These are phyloP conservation scores for Penicillium sp. DNA, from an alignment of 2,329 filamentous ascomycete species.

Conservation along the genomic window DNA sequence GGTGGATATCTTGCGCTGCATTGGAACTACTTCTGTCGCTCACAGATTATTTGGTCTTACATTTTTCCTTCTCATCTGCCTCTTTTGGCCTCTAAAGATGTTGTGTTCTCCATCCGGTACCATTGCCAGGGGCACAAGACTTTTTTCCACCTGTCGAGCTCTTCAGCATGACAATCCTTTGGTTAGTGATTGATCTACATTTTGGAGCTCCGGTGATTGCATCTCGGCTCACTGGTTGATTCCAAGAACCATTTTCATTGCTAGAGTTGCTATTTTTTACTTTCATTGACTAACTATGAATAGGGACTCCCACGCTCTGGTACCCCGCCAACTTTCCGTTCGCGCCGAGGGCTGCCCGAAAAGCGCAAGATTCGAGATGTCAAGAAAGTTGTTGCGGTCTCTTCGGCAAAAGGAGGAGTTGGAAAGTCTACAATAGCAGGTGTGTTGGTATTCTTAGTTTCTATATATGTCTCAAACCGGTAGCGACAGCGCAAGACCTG, in stretches of 20 bases:
- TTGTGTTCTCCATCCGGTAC: not conserved
- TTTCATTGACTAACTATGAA: not conserved
- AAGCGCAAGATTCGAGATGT: slow-evolving; percentile 80
- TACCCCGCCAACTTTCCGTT: slow-evolving; percentile 64
- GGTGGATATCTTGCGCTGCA: not conserved
- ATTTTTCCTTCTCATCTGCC: not conserved
- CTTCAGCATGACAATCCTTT: slow-evolving; percentile 83
- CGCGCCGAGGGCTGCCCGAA: slow-evolving; percentile 77
- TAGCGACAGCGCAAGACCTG: not conserved
- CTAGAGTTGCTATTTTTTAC: not conserved
- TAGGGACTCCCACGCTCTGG: slow-evolving; percentile 84
- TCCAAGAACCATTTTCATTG: not conserved
- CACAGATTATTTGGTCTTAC: not conserved
- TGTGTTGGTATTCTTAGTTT: slow-evolving; percentile 37
- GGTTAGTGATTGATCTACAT: slow-evolving; percentile 48
- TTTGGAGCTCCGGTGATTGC: not conserved
- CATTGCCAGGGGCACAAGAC: slow-evolving; percentile 39
- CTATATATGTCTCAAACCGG: not conserved
- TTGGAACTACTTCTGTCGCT: not conserved
- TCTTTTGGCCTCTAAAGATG: not conserved
- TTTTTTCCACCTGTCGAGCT: slow-evolving; percentile 57
- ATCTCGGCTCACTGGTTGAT: not conserved
- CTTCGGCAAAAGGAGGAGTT: slow-evolving; percentile 96
- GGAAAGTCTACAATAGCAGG: slow-evolving; percentile 93
- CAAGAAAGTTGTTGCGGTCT: slow-evolving; percentile 90